Conservation (phyloP, 1,284 basidiomycete species). For the Coniferiporia weirii region DNA sequence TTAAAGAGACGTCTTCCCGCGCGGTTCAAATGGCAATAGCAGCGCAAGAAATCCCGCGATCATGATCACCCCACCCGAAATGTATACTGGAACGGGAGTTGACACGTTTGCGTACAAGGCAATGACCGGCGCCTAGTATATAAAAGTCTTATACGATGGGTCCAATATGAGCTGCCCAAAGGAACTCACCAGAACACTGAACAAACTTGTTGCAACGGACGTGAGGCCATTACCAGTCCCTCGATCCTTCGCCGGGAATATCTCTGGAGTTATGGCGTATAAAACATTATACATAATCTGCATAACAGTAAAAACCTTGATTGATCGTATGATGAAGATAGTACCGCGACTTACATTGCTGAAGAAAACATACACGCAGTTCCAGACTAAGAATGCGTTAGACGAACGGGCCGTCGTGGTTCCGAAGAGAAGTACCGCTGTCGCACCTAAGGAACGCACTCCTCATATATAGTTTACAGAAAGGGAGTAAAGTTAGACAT, state of each 20-base stretch:
- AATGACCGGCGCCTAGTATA: slow-evolving; percentile 66
- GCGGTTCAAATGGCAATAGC: slow-evolving; percentile 72
- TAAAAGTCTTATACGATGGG: neutral
- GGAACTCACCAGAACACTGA: slow-evolving; percentile 52
- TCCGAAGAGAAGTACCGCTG: slow-evolving; percentile 64
- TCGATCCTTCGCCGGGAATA: slow-evolving; percentile 66
- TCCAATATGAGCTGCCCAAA: neutral
- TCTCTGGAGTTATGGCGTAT: slow-evolving; percentile 61
- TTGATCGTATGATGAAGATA: neutral
- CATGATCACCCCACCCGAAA: slow-evolving; percentile 69
- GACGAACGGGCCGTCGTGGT: slow-evolving; percentile 62
- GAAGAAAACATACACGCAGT: slow-evolving; percentile 61
- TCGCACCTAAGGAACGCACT: slow-evolving; percentile 40
- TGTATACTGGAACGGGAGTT: slow-evolving; percentile 70
- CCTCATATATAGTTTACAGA: slow-evolving; percentile 9
- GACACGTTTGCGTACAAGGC: slow-evolving; percentile 63
- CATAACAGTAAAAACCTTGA: neutral
- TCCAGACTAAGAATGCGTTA: slow-evolving; percentile 63
- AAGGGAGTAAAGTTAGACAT: slow-evolving; percentile 27
- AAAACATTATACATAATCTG: slow-evolving; percentile 71
- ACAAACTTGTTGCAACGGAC: slow-evolving; percentile 54
- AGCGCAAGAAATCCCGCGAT: slow-evolving; percentile 59
- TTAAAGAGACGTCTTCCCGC: slow-evolving; percentile 63
- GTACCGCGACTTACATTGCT: slow-evolving; percentile 40
- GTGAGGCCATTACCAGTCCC: slow-evolving; percentile 70